These are phyloP conservation scores for Delitschia confertaspora DNA, from an alignment of 495 filamentous ascomycete species.

Conservation along the genomic window DNA sequence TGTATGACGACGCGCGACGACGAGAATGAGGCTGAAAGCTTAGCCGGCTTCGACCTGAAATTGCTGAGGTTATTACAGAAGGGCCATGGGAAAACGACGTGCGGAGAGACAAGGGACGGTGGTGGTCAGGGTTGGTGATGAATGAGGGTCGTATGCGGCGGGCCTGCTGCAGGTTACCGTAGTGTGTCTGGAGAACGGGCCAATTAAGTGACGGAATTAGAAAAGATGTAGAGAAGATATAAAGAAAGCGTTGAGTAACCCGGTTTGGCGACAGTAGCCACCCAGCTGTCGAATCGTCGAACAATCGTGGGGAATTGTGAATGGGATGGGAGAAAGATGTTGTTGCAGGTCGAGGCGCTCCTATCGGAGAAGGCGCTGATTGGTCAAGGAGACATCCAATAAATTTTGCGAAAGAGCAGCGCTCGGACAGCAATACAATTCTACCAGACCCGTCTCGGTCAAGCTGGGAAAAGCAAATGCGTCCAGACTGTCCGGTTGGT, in stretches of 20 bases:
- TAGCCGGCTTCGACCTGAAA: not conserved
- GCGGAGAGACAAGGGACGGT: not conserved
- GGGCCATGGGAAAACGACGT: slow-evolving; percentile 1
- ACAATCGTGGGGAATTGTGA: not conserved
- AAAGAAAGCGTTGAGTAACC: slow-evolving; percentile 1
- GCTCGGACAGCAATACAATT: no score
- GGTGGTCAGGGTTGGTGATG: not conserved
- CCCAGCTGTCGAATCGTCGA: not conserved
- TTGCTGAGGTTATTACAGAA: slow-evolving; percentile 2
- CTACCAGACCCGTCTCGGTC: no score
- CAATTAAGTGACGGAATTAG: not conserved
- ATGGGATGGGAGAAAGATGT: not conserved
- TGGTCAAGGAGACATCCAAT: no score
- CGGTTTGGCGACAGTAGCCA: not conserved
- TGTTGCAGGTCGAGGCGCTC: no score
- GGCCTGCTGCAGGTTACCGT: slow-evolving; percentile 1
- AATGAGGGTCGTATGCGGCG: not conserved
- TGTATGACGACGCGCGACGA: not conserved
- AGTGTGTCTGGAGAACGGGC: not conserved
- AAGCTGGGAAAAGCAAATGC: no score
- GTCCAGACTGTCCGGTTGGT: no score
- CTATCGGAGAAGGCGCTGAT: no score
- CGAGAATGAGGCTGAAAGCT: not conserved
- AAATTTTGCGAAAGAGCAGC: no score
- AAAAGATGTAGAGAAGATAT: not conserved